Evolutionary conservation across 2,329 filamentous ascomycete genomes (phyloP).

Genomic region (Fusarium buxicola): DNA sequence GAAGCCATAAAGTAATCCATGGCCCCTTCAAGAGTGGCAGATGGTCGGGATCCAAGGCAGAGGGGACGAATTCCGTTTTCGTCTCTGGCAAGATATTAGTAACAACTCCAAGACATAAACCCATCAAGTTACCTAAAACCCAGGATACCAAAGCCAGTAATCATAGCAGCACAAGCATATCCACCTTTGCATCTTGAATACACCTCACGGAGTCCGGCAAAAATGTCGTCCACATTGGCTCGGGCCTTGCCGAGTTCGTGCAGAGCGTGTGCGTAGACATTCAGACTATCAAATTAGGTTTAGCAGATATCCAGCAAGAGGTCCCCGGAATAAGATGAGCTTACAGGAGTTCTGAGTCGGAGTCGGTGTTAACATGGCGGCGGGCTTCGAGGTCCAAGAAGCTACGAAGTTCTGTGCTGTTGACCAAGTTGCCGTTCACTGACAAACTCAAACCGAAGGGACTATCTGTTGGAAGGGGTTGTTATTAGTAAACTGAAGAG

Average conservation of each 20-base stretch:
- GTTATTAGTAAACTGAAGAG: background rate
- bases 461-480: conserved; percentile 66
- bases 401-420: conserved; percentile 74
- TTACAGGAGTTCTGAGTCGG: conserved; percentile 70
- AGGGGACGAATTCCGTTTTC: conserved; percentile 82
- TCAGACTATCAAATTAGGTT: conserved; percentile 68
- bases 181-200: conserved; percentile 79
- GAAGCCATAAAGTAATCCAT: conserved; percentile 92
- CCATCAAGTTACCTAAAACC: conserved; percentile 72
- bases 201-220: conserved; percentile 76
- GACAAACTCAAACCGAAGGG: conserved; percentile 50
- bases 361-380: conserved; percentile 90
- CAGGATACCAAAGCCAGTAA: conserved; percentile 82
- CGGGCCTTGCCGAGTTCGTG: conserved; percentile 84
- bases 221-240: conserved; percentile 82
- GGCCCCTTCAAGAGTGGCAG: conserved; percentile 68
- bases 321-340: background rate
- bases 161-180: conserved; percentile 84
- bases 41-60: conserved; percentile 79
- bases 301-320: background rate
- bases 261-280: conserved; percentile 86
- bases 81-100: conserved; percentile 22
- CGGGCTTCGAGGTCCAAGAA: conserved; percentile 83
- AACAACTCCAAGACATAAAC: conserved; percentile 69
- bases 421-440: conserved; percentile 92